Base-by-base conservation (phyloP, 306 rosid species). In the Notholithocarpus densiflorus region DNA sequence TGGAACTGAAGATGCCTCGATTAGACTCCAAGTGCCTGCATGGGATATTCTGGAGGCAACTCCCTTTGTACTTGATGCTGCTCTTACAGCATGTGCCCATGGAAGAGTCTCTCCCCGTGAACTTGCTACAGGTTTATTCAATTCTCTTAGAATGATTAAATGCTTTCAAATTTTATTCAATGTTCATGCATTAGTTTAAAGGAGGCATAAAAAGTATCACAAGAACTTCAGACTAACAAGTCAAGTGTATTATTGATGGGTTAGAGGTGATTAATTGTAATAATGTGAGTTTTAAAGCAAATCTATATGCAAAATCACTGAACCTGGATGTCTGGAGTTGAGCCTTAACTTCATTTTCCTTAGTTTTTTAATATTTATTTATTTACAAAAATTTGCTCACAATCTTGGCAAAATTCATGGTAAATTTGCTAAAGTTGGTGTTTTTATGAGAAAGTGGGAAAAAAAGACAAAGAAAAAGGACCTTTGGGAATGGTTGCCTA, bases 21-120 rank as follows among this genome's bases (percentile, higher is more conserved):
- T 85, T 77, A 91, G 86, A 83, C 97, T 94, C 73, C 86, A 87
- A 86, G 91, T 94, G 65, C 95, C 98, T 81, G 95, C 98, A 52
- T 94, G 97, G 98, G 97, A 94, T 82, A 94, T 92, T 79, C 89
- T 94, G 13, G 90, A 91, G 89, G 98, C 93, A 70, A 89, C 93
- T 84, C 98, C 98, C 52, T 92, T 87, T 84, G 98, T 91, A 71
- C 92, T 94, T 77, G 95, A 92, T 84, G 95, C 98, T 84, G 90
- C 97, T 80, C 92, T 94, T 77, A 89, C 93, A 24, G 97, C 97
- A 27, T 91, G 97, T 84, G 97, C 97, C 75, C 87, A 91, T 85
- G 98, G 98, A 87, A 86, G 82, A 79, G 82, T 91, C 68, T 88
- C 92, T 65, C 92, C 97, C 56, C 95, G 97, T 84, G 93, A 91